Evolutionary conservation across 306 rosid genomes (phyloP).

Genomic region (Arachis stenosperma): DNA sequence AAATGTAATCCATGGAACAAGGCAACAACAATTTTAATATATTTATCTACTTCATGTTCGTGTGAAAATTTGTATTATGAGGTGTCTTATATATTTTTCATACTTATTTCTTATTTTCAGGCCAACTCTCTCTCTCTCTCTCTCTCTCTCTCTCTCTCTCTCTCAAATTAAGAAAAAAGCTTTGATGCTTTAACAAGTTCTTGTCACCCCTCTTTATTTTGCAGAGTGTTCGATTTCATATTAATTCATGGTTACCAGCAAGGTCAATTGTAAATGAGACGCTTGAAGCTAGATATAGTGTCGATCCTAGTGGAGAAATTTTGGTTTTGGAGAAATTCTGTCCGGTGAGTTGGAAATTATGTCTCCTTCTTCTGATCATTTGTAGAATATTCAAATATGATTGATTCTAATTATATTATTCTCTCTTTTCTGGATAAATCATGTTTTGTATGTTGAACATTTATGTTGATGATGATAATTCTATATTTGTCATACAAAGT

Average conservation of each 20-base stretch:
- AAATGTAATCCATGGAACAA: too few species aligned
- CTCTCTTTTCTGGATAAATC: conserved; percentile 5
- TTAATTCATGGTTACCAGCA: conserved; percentile 96
- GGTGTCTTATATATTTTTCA: neutral
- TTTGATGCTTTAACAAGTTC: conserved; percentile 29
- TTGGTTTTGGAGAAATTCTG: conserved; percentile 77
- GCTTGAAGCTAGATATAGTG: conserved; percentile 63
- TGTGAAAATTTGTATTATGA: neutral
- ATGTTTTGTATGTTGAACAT: neutral
- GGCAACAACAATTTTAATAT: too few species aligned
- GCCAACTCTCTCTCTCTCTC: neutral
- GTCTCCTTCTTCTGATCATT: conserved; percentile 2
- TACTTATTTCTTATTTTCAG: neutral
- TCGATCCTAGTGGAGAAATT: conserved; percentile 92
- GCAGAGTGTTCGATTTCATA: conserved; percentile 79
- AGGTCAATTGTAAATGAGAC: conserved; percentile 86
- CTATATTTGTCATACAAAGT: too few species aligned
- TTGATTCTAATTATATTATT: conserved; percentile 29
- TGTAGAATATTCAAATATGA: conserved; percentile 13
- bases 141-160: neutral
- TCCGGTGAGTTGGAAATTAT: conserved; percentile 71
- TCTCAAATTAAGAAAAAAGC: neutral
- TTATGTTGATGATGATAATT: too few species aligned
- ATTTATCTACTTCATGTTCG: too few species aligned
- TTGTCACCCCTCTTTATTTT: conserved; percentile 8